These are phyloP conservation scores for Ophiosphaerella narmari DNA, from an alignment of 2,329 filamentous ascomycete species.

Conservation along the genomic window DNA sequence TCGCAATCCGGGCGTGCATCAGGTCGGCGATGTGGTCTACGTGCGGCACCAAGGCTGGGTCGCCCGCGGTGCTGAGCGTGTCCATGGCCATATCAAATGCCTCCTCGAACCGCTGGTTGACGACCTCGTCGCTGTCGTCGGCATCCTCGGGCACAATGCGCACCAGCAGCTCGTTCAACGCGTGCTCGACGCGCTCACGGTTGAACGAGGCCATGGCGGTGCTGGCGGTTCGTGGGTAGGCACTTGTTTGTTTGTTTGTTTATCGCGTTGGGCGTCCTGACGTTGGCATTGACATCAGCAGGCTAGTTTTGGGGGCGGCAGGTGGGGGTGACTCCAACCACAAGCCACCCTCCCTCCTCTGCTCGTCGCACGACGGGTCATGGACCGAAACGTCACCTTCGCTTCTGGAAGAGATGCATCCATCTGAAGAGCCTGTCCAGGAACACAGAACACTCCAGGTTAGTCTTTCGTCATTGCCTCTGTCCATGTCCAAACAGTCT, in stretches of 20 bases:
- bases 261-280: neutral
- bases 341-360: no score
- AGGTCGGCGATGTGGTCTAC: constrained; percentile 91
- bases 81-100: constrained; percentile 58
- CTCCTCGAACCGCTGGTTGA: constrained; percentile 71
- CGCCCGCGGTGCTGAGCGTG: constrained; percentile 50
- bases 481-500: constrained; percentile 8
- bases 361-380: constrained; percentile 4
- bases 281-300: neutral
- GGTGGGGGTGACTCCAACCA: neutral
- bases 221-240: constrained; percentile 32
- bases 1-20: constrained; percentile 85
- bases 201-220: constrained; percentile 41
- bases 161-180: constrained; percentile 77
- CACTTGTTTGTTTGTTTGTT: constrained; percentile 1
- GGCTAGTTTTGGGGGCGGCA: neutral
- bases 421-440: constrained; percentile 9
- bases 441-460: neutral
- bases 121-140: constrained; percentile 68
- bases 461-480: neutral
- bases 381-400: constrained; percentile 21
- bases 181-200: constrained; percentile 71
- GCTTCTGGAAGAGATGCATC: constrained; percentile 22
- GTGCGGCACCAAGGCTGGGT: constrained; percentile 66
- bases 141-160: constrained; percentile 71